Evolutionary conservation across 1,284 basidiomycete genomes (phyloP), one percentile per base, ranked within the genome.

Genomic region (Polyporus tsugae): DNA sequence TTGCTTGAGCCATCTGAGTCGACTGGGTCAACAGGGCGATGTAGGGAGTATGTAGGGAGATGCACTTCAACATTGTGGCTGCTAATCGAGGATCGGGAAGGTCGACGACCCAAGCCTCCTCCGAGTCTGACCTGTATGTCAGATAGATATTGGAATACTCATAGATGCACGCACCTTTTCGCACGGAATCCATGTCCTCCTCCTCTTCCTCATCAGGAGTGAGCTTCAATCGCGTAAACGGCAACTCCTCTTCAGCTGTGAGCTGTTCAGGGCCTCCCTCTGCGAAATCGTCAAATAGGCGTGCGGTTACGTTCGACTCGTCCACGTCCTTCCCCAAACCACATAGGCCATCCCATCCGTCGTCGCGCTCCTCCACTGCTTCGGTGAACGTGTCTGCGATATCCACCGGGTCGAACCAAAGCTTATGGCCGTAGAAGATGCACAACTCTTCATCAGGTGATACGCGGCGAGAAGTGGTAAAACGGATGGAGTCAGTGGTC

Each of bases 41-140:
- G 52, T 19, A 63, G 25, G 49, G 41, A 58, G 59, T 17, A n/a
- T 17, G n/a, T 17, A 49, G 19, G 9, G 9, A 49, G 52, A n/a
- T 86, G 64, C 76, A 94, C 93, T 86, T 90, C 10, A 96, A 82
- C 79, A 94, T 83, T 1, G 82, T 77, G 6, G 87, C 86, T 33
- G 90, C 91, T 67, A 89, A 79, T 53, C 84, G 86, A 17, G 86
- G 85, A 71, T 94, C 87, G 0, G 87, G 85, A 22, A 97, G 86
- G 74, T 96, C 91, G 22, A 96, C 89, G 7, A 89, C 91, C 95
- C 95, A 98, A 59, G 91, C 91, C 44, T 89, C 82, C 61, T 91
- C n/a, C n/a, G n/a, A n/a, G n/a, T n/a, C 70, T 73, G 57, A 38
- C 29, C 63, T 64, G 2, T 52, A 15, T 25, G 9, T 9, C 6